phyloP scores from a whole-genome alignment of 768 basidiomycete genomes.

The Panaeolus papilionaceus region DNA sequence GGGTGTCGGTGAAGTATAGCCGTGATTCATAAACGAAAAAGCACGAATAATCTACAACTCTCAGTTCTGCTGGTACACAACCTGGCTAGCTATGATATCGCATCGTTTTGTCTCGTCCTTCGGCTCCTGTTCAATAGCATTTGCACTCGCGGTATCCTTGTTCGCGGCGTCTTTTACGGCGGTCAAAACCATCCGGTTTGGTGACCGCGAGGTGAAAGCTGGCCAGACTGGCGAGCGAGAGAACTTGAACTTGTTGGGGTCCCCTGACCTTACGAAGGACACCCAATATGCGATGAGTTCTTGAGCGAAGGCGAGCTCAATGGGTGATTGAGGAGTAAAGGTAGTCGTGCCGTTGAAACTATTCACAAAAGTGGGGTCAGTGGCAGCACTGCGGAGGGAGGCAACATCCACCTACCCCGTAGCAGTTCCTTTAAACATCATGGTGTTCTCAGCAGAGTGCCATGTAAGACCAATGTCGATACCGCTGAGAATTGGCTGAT shows the following conservation, averaged over 20 bases:
- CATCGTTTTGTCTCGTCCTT: constrained; percentile 44
- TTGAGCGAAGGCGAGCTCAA: constrained; percentile 56
- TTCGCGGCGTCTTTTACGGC: constrained; percentile 38
- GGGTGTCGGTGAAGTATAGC: not conserved
- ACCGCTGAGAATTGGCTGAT: constrained; percentile 48
- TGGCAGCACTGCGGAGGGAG: not conserved
- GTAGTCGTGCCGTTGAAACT: constrained; percentile 60
- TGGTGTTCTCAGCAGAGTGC: constrained; percentile 68
- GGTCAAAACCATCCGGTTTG: constrained; percentile 51
- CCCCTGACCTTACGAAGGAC: constrained; percentile 62
- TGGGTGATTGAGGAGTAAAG: constrained; percentile 51
- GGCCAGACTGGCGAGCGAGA: constrained; percentile 56
- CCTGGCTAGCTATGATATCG: constrained; percentile 42
- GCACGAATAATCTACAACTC: not conserved
- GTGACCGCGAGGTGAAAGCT: constrained; percentile 21
- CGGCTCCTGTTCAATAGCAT: constrained; percentile 46
- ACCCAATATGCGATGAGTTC: constrained; percentile 73
- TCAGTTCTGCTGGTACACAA: constrained; percentile 41
- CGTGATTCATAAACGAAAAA: too few species aligned
- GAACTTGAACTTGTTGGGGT: constrained; percentile 64
- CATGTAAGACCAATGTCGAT: constrained; percentile 38
- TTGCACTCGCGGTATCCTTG: constrained; percentile 42
- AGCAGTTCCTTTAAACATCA: constrained; percentile 68
- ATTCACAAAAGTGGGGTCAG: constrained; percentile 13
- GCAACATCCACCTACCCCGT: constrained; percentile 52